These are phyloP conservation scores for Cucurbita pepo DNA, from an alignment of 306 rosid species.

Conservation along the genomic window DNA sequence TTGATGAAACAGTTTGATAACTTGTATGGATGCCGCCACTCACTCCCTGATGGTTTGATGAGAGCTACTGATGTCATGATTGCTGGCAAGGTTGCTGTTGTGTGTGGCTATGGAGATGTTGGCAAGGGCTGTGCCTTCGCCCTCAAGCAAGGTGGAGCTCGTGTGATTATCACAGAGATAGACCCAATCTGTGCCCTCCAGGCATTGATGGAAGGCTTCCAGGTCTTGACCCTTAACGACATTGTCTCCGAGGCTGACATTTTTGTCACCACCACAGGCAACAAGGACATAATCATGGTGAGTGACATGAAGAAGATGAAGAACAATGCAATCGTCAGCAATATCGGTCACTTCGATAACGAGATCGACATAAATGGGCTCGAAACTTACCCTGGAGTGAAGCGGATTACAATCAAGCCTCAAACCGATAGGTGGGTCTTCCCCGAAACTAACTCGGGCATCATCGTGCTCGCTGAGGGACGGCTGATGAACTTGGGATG, in stretches of 20 bases:
- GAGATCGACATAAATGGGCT: conserved; percentile 81
- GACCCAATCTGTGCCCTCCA: conserved; percentile 98
- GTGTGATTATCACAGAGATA: conserved; percentile 78
- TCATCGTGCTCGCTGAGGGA: conserved; percentile 85
- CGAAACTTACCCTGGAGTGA: conserved; percentile 68
- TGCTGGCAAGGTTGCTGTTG: conserved; percentile 84
- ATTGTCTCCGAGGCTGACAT: conserved; percentile 55
- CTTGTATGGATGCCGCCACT: conserved; percentile 97
- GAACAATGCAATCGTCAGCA: conserved; percentile 91
- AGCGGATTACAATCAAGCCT: conserved; percentile 82
- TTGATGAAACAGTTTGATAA: conserved; percentile 59
- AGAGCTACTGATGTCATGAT: conserved; percentile 97
- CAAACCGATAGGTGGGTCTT: conserved; percentile 97
- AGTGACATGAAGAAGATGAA: conserved; percentile 83
- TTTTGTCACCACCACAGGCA: conserved; percentile 88
- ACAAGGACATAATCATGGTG: conserved; percentile 93
- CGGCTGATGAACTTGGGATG: conserved; percentile 98
- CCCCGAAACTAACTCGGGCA: conserved; percentile 53
- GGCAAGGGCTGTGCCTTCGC: conserved; percentile 98
- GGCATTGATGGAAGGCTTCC: conserved; percentile 89
- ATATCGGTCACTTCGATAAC: conserved; percentile 96
- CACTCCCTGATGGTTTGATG: conserved; percentile 96
- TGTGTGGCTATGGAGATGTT: conserved; percentile 86
- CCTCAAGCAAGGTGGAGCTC: conserved; percentile 88
- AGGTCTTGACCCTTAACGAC: conserved; percentile 52